These are phyloP conservation scores for Venturia pyrina DNA, from an alignment of 2,329 filamentous ascomycete species.

Conservation along the genomic window DNA sequence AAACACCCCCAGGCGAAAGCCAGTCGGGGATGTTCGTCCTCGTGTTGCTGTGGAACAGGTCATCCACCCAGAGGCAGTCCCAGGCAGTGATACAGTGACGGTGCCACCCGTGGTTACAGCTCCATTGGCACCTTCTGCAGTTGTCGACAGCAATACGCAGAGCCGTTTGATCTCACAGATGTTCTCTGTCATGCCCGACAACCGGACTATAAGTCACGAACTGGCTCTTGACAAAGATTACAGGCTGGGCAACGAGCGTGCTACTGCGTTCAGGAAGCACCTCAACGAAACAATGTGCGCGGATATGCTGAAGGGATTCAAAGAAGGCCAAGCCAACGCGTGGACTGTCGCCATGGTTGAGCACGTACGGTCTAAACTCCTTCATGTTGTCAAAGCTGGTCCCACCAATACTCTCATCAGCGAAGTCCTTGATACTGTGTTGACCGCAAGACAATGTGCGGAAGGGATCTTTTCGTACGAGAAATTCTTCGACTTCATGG, in stretches of 20 bases:
- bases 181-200: slow-evolving; percentile 57
- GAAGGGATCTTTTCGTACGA: slow-evolving; percentile 71
- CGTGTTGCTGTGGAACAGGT: slow-evolving; percentile 47
- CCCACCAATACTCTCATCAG: slow-evolving; percentile 62
- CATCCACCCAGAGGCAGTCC: slow-evolving; percentile 18
- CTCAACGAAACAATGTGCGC: slow-evolving; percentile 49
- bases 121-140: slow-evolving; percentile 31
- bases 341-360: slow-evolving; percentile 63
- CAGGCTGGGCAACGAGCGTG: slow-evolving; percentile 50
- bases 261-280: slow-evolving; percentile 49
- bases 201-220: slow-evolving; percentile 68
- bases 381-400: slow-evolving; percentile 51
- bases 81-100: slow-evolving; percentile 29
- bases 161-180: slow-evolving; percentile 39
- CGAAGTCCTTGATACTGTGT: slow-evolving; percentile 63
- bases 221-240: slow-evolving; percentile 71
- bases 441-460: slow-evolving; percentile 58
- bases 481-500: slow-evolving; percentile 70
- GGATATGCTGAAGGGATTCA: slow-evolving; percentile 52
- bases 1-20: slow-evolving; percentile 46
- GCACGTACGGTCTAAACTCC: slow-evolving; percentile 60
- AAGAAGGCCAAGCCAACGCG: slow-evolving; percentile 52
- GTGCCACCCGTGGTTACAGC: slow-evolving; percentile 45
- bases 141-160: slow-evolving; percentile 22
- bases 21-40: slow-evolving; percentile 60